A percentile compares a stretch with the other conserved stretches of the same genome.
Evolutionary conservation across 208 protist genomes (phyloP).

Genomic region (Tetramitus jugosus): DNA sequence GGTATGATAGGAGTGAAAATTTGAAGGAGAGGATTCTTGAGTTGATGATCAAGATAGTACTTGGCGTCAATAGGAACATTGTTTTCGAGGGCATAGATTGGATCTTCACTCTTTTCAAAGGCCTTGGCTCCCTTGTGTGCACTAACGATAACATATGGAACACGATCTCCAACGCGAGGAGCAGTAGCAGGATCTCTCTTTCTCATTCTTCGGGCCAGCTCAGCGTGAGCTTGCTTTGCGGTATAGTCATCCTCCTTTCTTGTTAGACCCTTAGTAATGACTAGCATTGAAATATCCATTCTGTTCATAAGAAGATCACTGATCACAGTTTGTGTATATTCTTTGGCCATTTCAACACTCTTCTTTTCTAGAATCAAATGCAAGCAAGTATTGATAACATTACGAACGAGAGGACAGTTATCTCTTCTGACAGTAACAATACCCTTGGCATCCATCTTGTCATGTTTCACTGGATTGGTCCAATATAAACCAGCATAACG

Average conservation of each 20-base stretch:
- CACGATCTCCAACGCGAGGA: conserved; percentile 79
- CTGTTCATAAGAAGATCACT: conserved; percentile 77
- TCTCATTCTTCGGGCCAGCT: conserved; percentile 76
- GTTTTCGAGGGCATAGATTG: conserved; percentile 94
- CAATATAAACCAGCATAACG: conserved; percentile 97
- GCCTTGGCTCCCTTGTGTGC: conserved; percentile 66
- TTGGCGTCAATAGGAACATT: conserved; percentile 81
- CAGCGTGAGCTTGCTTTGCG: conserved; percentile 76
- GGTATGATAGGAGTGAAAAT: conserved; percentile 94
- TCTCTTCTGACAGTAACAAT: conserved; percentile 96
- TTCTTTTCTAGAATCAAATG: conserved; percentile 64
- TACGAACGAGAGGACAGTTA: conserved; percentile 89
- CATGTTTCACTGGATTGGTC: conserved; percentile 77
- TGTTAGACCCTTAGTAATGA: conserved; percentile 87
- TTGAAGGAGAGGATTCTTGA: conserved; percentile 70
- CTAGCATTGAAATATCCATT: conserved; percentile 85
- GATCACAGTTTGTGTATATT: conserved; percentile 76
- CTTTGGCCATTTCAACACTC: conserved; percentile 30
- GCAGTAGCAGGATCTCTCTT: conserved; percentile 74
- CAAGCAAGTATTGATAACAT: conserved; percentile 49
- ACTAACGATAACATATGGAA: conserved; percentile 90
- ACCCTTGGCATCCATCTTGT: conserved; percentile 97
- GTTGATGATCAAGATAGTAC: conserved; percentile 91
- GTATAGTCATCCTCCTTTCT: conserved; percentile 90
- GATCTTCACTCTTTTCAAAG: conserved; percentile 99